Base-by-base conservation (phyloP, 2,329 filamentous ascomycete genomes). In the Ciborinia camelliae region DNA sequence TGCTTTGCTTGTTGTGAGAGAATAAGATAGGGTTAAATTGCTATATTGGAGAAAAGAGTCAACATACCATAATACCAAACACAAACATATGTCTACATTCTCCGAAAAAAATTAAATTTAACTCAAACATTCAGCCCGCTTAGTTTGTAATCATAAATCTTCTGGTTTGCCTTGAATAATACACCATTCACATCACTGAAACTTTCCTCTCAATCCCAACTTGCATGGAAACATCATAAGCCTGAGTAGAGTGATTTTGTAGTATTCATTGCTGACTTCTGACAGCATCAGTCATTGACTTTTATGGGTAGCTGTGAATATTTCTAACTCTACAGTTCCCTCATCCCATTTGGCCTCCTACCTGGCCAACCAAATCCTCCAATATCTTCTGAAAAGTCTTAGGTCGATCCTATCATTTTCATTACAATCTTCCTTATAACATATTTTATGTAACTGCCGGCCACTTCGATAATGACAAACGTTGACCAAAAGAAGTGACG, bases 391-490 rank as follows among this genome's bases (percentile, higher is more conserved):
- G 32, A 48, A 35, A 48, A 58, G 41, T 58, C 35, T 28, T 57
- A 54, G 37, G 51, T 48, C 23, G 20, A 60, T 51, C 59, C 64
- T 66, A 48, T 48, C 54, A 64, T 62, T 65, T 55, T 66, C 66
- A 64, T 67, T 67, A 61, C 48, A 63, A 45, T 63, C 58, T 55
- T 63, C 50, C 60, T 32, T 43, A 60, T 47, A 66, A 65, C 53
- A 66, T 53, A 64, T 64, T 60, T 66, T 64, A 68, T 67, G 59
- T 65, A 67, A 67, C 60, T 65, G 66, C 43, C 52, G 53, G 67
- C 67, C 54, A 61, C 48, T 52, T 47, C 58, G 37, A 59, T 58
- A 68, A 66, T 55, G 57, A 68, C 65, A 66, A 66, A 65, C 26
- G 52, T 64, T 62, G 63, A 65, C 54, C 39, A 66, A 51, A 57